Evolutionary conservation across 2,329 filamentous ascomycete species (phyloP), one percentile per base, ranked within the genome.

Genomic region (Alternaria sp.): DNA sequence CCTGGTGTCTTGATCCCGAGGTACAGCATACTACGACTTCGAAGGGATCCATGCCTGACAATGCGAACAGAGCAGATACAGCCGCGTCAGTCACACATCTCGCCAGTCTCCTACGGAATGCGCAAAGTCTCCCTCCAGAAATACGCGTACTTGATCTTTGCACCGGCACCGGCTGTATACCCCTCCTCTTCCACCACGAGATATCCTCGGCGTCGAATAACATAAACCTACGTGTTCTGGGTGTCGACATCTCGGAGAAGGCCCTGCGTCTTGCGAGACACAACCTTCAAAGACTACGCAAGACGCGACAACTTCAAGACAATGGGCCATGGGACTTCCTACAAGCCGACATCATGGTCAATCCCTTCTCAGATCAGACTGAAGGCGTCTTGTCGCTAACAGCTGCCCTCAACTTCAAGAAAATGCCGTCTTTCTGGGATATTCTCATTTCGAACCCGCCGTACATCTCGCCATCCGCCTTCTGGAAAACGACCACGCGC

Each of bases 101-200:
- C 7, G 74, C 68, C 4, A 57, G 65, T 8, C 56, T 75, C 16
- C 57, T 81, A 14, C 60, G 65, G 20, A 51, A 64, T 41, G 69
- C 68, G 22, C 49, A 56, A 26, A 61, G 51, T 2, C 62, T 78
- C 3, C 69, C 71, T 12, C 18, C 57, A 26, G 67, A 68, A 16
- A 68, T 96, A 12, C 85, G 84, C 12, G 82, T 98, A 41, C 78
- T 97, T 8, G 95, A 99, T 77, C 83, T 97, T 30, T 98, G 95
- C 78, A 94, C 93, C 0, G 95, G 95, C 9, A 92, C 91, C 5
- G 95, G 95, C 5, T 97, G 94, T 79, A 96, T 98, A 64, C 86
- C 93, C 0, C 85, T 98, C 8, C 85, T 92, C 3, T 83, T 97
- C 7, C 87, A 91, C 63, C 82, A 88, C 36, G 83, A 89, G 9